A percentile compares a stretch with the other conserved stretches of the same genome.
Conservation (phyloP, 371 early-diverging fungal species). For the Coemansia sp. region DNA sequence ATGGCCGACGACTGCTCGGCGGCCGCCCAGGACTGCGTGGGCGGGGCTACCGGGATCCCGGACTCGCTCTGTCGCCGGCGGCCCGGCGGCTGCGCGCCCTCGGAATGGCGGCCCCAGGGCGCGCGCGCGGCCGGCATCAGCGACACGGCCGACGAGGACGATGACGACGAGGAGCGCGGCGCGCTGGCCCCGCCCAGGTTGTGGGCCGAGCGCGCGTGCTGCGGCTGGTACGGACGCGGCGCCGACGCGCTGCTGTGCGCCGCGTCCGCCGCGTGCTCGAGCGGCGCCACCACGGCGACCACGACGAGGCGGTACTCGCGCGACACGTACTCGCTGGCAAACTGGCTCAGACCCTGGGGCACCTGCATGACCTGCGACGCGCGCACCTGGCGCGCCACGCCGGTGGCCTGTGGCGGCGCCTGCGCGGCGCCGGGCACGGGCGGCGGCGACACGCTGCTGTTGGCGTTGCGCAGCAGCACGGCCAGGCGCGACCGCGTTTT, state of each 20-base stretch:
- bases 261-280: slow-evolving; percentile 12
- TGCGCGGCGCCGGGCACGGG: neutral
- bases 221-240: neutral
- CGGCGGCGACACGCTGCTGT: slow-evolving; percentile 7
- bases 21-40: slow-evolving; percentile 12
- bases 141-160: slow-evolving; percentile 9
- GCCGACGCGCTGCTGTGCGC: slow-evolving; percentile 14
- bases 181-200: neutral
- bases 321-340: slow-evolving; percentile 44
- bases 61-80: slow-evolving; percentile 11
- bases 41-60: neutral
- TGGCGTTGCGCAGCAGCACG: slow-evolving; percentile 14
- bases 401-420: neutral
- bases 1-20: slow-evolving; percentile 46
- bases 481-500: slow-evolving; percentile 37
- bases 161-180: slow-evolving; percentile 9
- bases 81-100: neutral
- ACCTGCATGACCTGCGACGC: slow-evolving; percentile 40
- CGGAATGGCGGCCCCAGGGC: neutral
- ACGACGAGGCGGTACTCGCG: slow-evolving; percentile 48
- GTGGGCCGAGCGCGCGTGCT: slow-evolving; percentile 5
- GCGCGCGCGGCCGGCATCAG: neutral
- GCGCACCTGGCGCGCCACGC: slow-evolving; percentile 36
- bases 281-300: slow-evolving; percentile 42
- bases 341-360: slow-evolving; percentile 44